Evolutionary conservation across 2,329 filamentous ascomycete species (phyloP).

Genomic region (Alternaria consortialis): DNA sequence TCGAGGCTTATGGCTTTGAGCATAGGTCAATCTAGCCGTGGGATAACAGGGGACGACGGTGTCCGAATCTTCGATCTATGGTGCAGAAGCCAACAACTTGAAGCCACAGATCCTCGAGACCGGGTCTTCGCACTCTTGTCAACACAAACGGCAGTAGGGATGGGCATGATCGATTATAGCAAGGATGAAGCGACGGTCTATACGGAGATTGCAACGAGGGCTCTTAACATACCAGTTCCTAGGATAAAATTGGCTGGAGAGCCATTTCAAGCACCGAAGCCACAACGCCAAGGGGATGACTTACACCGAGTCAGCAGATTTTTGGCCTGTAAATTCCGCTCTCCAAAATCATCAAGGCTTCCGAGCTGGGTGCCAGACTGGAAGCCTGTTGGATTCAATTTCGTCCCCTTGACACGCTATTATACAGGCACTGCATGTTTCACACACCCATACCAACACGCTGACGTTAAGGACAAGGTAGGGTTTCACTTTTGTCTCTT

Average conservation of each 20-base stretch:
- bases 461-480: background rate
- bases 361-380: constrained; percentile 24
- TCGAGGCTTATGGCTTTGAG: background rate
- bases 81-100: constrained; percentile 15
- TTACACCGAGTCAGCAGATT: background rate
- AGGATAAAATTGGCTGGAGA: background rate
- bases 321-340: constrained; percentile 1
- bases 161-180: constrained; percentile 14
- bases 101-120: constrained; percentile 17
- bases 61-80: constrained; percentile 9
- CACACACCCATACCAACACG: background rate
- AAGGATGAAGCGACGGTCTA: background rate
- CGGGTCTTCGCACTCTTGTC: constrained; percentile 20
- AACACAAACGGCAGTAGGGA: constrained; percentile 3
- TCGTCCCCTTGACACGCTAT: constrained; percentile 8
- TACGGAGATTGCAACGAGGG: background rate
- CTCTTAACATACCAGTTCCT: background rate
- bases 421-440: background rate
- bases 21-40: background rate
- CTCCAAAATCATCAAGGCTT: background rate
- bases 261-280: background rate
- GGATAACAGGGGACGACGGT: background rate
- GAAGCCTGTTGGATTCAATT: constrained; percentile 9
- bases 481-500: background rate
- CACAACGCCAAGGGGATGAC: background rate